phyloP scores from a whole-genome alignment of 352 stramenopile species.

The Phytophthora sansomeana region DNA sequence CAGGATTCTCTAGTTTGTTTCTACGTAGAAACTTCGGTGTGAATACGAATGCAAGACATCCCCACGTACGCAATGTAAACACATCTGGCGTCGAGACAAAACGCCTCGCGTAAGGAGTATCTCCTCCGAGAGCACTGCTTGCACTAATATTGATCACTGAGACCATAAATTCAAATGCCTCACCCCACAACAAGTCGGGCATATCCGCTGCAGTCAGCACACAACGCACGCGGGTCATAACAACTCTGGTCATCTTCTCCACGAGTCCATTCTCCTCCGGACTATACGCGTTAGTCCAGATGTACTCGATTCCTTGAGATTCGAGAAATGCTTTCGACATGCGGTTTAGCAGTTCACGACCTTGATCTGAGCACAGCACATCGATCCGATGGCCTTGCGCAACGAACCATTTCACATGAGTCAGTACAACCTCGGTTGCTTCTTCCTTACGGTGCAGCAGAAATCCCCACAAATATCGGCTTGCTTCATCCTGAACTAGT shows the following conservation, averaged over 20 bases:
- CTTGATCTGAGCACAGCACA: too few relatives aligned
- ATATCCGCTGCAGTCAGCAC: conserved; percentile 1
- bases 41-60: conserved; percentile 6
- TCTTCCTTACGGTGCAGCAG: conserved; percentile 11
- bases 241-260: too few relatives aligned
- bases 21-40: conserved; percentile 7
- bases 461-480: conserved; percentile 13
- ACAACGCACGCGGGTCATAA: too few relatives aligned
- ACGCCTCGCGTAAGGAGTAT: conserved; percentile 1
- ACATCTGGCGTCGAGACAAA: conserved; percentile 8
- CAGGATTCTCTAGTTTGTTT: conserved; percentile 3
- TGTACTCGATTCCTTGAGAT: conserved; percentile 12
- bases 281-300: too few relatives aligned
- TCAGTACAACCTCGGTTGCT: conserved; percentile 5
- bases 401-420: conserved; percentile 7
- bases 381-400: too few relatives aligned
- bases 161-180: conserved; percentile 5
- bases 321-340: neutral
- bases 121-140: neutral
- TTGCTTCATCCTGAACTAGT: conserved; percentile 17
- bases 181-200: conserved; percentile 5
- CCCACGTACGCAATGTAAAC: conserved; percentile 8
- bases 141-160: conserved; percentile 4
- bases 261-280: too few relatives aligned
- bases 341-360: conserved; percentile 1